Conservation (phyloP, 371 early-diverging fungal genomes). For the Mucor circinelloides region DNA sequence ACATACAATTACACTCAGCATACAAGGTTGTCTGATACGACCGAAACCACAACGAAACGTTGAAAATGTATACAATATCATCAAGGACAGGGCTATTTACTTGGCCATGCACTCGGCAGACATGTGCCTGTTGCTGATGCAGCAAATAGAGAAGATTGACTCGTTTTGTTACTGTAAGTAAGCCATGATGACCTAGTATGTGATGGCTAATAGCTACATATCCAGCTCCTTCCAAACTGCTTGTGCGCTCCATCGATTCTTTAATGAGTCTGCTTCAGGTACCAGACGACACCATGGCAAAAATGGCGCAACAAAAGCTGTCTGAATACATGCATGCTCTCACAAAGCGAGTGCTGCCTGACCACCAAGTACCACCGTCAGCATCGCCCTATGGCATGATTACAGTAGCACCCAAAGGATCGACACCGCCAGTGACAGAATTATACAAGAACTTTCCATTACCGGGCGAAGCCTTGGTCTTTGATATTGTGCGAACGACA, state of each 20-base stretch:
- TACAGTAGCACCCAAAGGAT: not conserved
- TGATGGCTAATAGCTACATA: too few species aligned
- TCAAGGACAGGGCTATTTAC: slow-evolving; percentile 12
- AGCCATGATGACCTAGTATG: too few species aligned
- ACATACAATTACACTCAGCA: slow-evolving; percentile 4
- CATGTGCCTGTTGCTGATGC: not conserved
- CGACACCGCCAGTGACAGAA: slow-evolving; percentile 3
- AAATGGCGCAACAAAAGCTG: slow-evolving; percentile 3
- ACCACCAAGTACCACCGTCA: slow-evolving; percentile 10
- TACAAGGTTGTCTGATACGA: slow-evolving; percentile 10
- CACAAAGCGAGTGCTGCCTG: not conserved
- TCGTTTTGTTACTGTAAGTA: slow-evolving; percentile 21
- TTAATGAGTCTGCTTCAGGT: slow-evolving; percentile 1
- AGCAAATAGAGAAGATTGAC: not conserved
- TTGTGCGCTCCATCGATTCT: slow-evolving; percentile 18
- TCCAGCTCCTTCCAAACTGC: slow-evolving; percentile 8
- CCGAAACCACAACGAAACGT: not conserved
- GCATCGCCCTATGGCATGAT: slow-evolving; percentile 3
- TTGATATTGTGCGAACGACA: slow-evolving; percentile 12
- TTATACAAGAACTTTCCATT: slow-evolving; percentile 22
- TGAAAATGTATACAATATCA: not conserved
- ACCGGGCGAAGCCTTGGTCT: slow-evolving; percentile 18
- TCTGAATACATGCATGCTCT: slow-evolving; percentile 11
- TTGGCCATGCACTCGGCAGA: slow-evolving; percentile 11
- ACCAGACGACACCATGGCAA: not conserved